Percentiles rank a stretch among this genome's conserved stretches.
Evolutionary conservation across 2,329 filamentous ascomycete genomes (phyloP).

Genomic region (Arthrobotrys iridis): DNA sequence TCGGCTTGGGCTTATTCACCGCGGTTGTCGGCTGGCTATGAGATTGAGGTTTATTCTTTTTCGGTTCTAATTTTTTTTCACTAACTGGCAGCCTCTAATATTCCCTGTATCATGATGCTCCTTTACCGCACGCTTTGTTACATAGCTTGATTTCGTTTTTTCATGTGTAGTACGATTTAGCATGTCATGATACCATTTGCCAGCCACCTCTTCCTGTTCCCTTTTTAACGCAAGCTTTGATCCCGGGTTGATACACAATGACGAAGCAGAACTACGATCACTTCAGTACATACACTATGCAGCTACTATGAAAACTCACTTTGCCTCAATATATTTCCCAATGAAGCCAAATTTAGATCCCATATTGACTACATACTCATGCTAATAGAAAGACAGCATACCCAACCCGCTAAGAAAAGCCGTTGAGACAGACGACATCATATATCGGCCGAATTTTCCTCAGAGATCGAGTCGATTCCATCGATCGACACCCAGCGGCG

Average conservation of each 20-base stretch:
- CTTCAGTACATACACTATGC: not conserved
- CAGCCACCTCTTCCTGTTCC: not conserved
- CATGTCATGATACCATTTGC: constrained; percentile 40
- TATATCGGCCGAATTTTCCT: constrained; percentile 32
- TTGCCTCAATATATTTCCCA: too few relatives aligned
- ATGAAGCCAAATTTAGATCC: too few relatives aligned
- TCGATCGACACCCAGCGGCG: constrained; percentile 2
- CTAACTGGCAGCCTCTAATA: not conserved
- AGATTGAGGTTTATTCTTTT: constrained; percentile 4
- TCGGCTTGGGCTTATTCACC: constrained; percentile 42
- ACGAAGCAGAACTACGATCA: constrained; percentile 19
- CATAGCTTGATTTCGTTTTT: constrained; percentile 17
- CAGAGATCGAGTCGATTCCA: not conserved
- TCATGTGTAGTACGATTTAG: constrained; percentile 33
- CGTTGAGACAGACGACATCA: constrained; percentile 5
- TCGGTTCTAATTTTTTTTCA: not conserved
- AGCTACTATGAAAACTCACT: not conserved
- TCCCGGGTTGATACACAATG: constrained; percentile 13
- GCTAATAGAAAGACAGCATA: too few relatives aligned
- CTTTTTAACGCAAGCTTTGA: not conserved
- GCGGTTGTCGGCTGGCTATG: constrained; percentile 43
- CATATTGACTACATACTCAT: too few relatives aligned
- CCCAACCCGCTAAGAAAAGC: not conserved
- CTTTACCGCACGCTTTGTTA: constrained; percentile 1
- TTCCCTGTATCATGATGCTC: not conserved